Evolutionary conservation across 208 protist species (phyloP), one percentile per base, ranked within the genome.

Genomic region (Zelonia costaricensis): DNA sequence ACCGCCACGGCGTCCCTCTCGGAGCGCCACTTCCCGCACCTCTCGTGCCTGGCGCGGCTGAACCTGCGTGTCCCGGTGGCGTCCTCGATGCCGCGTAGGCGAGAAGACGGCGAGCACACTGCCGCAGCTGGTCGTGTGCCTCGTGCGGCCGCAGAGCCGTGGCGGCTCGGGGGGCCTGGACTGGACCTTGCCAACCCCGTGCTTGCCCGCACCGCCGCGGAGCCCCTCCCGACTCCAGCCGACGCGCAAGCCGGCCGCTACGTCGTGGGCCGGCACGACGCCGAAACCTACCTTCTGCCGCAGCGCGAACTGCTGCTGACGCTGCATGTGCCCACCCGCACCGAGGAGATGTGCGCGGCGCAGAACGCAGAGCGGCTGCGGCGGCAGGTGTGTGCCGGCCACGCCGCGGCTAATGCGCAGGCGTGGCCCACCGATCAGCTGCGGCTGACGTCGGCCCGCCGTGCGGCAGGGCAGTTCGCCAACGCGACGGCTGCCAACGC

Each of bases 231-330:
- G 3, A 33, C 54, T 12, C 35, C 5, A 31, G 10, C n/a, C 23
- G n/a, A 22, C 31, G 53, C 8, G 7, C 23, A 54, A 7, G 4
- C 18, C 3, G 42, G 22, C 7, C 49, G 51, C 3, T 76, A 39
- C 25, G 56, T 82, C 47, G 20, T 88, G 7, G 84, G 81, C 13
- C 70, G 80, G 20, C 28, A 49, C 1, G 84, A 94, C 42, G 82
- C 76, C 31, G 84, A 94, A 59, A 88, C 70, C 3, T 94, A 90
- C 58, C 28, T 94, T 18, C 30, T 91, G 4, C 88, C 88, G 2
- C 88, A 91, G 58, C 88, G 83, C 33, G 88, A 94, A 47, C 72
- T 94, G 9, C 69, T 92, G 2, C 52, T 94, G 22, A 76, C 69
- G 18, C 71, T 91, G 15, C 58, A 82, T 57, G 78, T 84, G 20